Evolutionary conservation across 2,329 filamentous ascomycete species (phyloP).

Genomic region (Colletotrichum nymphaeae): DNA sequence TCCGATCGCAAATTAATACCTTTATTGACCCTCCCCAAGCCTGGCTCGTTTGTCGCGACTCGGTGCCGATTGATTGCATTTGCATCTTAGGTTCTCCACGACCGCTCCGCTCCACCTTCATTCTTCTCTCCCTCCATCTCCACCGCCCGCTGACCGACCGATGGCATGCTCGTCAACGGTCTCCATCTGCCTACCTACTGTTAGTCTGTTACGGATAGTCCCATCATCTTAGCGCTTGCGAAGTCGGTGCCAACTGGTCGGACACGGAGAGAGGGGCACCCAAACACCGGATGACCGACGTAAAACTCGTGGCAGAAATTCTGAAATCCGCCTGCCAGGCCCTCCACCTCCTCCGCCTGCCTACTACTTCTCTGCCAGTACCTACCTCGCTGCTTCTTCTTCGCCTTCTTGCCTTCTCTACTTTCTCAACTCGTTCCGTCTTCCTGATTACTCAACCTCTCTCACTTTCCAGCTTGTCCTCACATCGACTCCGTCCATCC

Average conservation of each 20-base stretch:
- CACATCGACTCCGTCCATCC: background rate
- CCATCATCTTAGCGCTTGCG: conserved; percentile 31
- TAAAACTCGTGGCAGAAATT: conserved; percentile 32
- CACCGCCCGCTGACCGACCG: conserved; percentile 12
- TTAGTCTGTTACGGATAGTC: background rate
- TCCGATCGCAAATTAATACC: background rate
- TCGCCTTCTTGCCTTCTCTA: background rate
- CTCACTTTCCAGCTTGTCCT: background rate
- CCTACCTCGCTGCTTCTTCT: background rate
- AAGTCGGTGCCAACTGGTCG: conserved; percentile 26
- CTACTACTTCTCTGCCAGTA: background rate
- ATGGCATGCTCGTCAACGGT: conserved; percentile 16
- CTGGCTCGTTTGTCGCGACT: background rate
- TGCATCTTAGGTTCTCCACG: conserved; percentile 20
- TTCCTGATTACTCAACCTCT: background rate
- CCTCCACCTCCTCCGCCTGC: background rate
- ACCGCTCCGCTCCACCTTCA: background rate
- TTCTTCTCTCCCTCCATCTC: conserved; percentile 4
- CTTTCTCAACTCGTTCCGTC: background rate
- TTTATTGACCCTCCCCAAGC: background rate
- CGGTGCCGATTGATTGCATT: background rate
- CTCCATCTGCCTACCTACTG: background rate
- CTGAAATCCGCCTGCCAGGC: conserved; percentile 8
- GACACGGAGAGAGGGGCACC: conserved; percentile 31
- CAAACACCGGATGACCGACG: conserved; percentile 29